Base-by-base conservation (phyloP, 2,329 filamentous ascomycete species). In the Ascomycota sp. region DNA sequence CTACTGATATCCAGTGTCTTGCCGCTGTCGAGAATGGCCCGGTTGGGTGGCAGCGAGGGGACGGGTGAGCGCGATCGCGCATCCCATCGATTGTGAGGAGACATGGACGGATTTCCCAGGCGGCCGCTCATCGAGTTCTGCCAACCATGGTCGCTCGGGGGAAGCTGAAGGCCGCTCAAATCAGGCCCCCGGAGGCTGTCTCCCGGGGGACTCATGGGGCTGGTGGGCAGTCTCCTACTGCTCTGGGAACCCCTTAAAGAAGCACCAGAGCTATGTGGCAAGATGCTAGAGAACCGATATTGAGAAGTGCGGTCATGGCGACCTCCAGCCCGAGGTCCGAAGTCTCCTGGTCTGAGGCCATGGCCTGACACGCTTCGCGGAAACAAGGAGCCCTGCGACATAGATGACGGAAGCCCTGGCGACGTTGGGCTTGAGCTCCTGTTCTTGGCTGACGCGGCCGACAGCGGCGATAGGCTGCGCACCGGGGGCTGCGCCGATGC, bases 1-100 rank as follows among this genome's bases (percentile, higher is more conserved):
- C 60, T 75, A 34, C 64, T 69, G 50, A 78, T 66, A 43, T 83
- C 75, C 30, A 82, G 55, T 2, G 66, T 47, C 28, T 65, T 62
- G 8, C 69, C 71, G 31, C 70, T 69, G 25, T 69, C 64, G 4
- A 77, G 58, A 27, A 69, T 56, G 10, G 65, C 46, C 45, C 42
- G 46, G 28, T 48, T 48, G 2, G 48, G 36, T 37, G 37, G 46
- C 38, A 48, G 35, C 10, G 32, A 30, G 9, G 44, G 36, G 19
- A 52, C 45, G 25, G 47, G 47, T 27, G 42, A 61, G 39, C 48
- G 53, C 44, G 43, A 63, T 35, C 38, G 48, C 37, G 38, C 56
- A 34, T 26, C 39, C 39, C 63, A 46, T 27, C 63, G 61, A 27
- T 58, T 55, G 40, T 57, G 51, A 22, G 66, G 66, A 10, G 66